Conservation (phyloP, 2,329 filamentous ascomycete species). For the Paecilomyces sp. region DNA sequence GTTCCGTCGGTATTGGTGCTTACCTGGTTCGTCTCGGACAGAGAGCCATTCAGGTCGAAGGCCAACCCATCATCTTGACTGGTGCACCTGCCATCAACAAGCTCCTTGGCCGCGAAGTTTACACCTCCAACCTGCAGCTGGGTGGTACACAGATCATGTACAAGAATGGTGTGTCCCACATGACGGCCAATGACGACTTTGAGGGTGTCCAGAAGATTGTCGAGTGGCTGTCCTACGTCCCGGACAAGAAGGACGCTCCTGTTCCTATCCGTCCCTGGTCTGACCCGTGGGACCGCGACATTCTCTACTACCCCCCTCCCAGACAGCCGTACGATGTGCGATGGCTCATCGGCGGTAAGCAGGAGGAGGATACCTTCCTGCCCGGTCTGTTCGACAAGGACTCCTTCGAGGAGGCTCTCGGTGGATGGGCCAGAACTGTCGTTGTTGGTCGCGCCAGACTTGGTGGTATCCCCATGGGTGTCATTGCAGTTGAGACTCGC, state of each 20-base stretch:
- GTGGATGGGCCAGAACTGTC: conserved; percentile 94
- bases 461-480: conserved; percentile 95
- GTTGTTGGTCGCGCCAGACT: conserved; percentile 94
- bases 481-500: conserved; percentile 93
- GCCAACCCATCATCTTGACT: conserved; percentile 96
- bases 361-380: conserved; percentile 76
- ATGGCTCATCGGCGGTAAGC: conserved; percentile 84
- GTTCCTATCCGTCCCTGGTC: conserved; percentile 83
- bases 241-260: conserved; percentile 87
- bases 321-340: conserved; percentile 88
- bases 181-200: conserved; percentile 97
- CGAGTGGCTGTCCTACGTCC: conserved; percentile 95
- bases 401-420: conserved; percentile 94
- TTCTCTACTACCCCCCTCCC: conserved; percentile 70
- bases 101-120: conserved; percentile 92
- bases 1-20: conserved; percentile 97
- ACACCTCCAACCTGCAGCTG: conserved; percentile 97
- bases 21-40: conserved; percentile 98
- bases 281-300: conserved; percentile 88
- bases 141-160: conserved; percentile 99
- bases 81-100: conserved; percentile 98
- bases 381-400: conserved; percentile 91
- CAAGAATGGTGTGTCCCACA: conserved; percentile 98
- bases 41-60: conserved; percentile 97
- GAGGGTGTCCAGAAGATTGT: conserved; percentile 97